Percentiles rank a stretch among this genome's conserved stretches.
Conservation (phyloP, 2,329 filamentous ascomycete species). For the Colletotrichum sp. region DNA sequence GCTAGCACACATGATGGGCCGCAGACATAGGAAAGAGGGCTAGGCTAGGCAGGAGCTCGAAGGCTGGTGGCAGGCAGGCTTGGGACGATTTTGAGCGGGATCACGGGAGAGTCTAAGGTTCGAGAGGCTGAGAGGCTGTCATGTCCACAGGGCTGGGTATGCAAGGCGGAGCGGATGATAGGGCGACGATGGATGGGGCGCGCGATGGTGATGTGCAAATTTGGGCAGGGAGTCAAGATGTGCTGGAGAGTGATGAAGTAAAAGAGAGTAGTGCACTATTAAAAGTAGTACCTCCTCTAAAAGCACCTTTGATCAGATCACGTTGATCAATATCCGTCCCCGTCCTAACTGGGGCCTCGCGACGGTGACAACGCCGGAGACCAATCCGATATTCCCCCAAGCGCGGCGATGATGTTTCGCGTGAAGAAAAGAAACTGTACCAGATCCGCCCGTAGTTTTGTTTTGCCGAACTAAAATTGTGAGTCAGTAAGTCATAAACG, state of each 20-base stretch:
- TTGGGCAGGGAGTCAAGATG: constrained; percentile 17
- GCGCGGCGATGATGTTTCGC: constrained; percentile 15
- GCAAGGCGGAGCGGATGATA: not conserved
- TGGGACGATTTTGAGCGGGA: not conserved
- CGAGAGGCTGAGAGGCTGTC: not conserved
- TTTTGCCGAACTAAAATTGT: constrained; percentile 23
- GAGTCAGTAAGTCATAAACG: constrained; percentile 22
- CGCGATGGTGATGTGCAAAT: constrained; percentile 11
- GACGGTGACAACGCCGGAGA: constrained; percentile 1
- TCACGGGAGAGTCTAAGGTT: not conserved
- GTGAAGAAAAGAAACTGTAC: constrained; percentile 19
- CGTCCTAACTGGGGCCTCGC: constrained; percentile 9
- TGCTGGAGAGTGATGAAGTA: constrained; percentile 18
- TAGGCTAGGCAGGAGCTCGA: not conserved
- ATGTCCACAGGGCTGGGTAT: constrained; percentile 13
- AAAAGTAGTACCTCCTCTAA: constrained; percentile 23
- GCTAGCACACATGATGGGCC: not conserved
- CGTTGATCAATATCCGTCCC: constrained; percentile 13
- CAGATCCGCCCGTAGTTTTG: constrained; percentile 20
- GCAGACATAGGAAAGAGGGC: not conserved
- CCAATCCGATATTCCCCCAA: constrained; percentile 14
- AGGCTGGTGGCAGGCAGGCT: not conserved
- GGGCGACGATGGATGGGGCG: constrained; percentile 2
- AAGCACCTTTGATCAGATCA: constrained; percentile 20
- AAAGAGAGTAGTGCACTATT: constrained; percentile 24